phyloP scores from a whole-genome alignment of 306 rosid species.

The Purshia tridentata region DNA sequence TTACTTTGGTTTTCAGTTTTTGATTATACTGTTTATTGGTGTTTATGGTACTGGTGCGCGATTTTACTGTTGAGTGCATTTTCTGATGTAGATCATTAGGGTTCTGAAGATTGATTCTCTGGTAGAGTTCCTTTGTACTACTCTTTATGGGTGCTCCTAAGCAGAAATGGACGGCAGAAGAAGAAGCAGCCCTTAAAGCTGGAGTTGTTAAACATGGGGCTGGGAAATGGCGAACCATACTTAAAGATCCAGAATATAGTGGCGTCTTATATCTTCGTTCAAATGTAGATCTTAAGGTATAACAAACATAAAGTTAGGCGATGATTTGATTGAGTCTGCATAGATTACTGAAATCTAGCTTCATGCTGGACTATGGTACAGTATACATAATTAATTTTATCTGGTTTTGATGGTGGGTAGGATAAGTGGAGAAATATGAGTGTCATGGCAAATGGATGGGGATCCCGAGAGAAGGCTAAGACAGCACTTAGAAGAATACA shows the following conservation, averaged over 20 bases:
- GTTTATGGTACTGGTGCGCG: not conserved
- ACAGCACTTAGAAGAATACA: slow-evolving; percentile 60
- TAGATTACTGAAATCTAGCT: slow-evolving; percentile 3
- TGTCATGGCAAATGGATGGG: slow-evolving; percentile 95
- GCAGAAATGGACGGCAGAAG: slow-evolving; percentile 93
- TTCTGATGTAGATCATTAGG: slow-evolving; percentile 5
- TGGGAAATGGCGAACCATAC: slow-evolving; percentile 97
- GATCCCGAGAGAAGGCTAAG: slow-evolving; percentile 78
- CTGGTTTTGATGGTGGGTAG: slow-evolving; percentile 40
- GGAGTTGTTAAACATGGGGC: slow-evolving; percentile 97
- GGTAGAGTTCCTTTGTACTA: slow-evolving; percentile 25
- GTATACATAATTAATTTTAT: slow-evolving; percentile 7
- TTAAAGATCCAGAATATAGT: slow-evolving; percentile 88
- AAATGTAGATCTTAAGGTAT: slow-evolving; percentile 95
- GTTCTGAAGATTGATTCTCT: slow-evolving; percentile 33
- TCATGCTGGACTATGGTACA: slow-evolving; percentile 11
- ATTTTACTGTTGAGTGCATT: not conserved
- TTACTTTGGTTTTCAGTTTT: not conserved
- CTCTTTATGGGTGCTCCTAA: slow-evolving; percentile 92
- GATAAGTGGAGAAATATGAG: slow-evolving; percentile 98
- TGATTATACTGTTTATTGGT: not conserved
- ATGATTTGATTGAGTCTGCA: slow-evolving; percentile 2
- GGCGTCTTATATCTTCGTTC: slow-evolving; percentile 76
- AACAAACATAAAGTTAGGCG: not conserved
- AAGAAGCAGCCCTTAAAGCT: slow-evolving; percentile 93